Evolutionary conservation across 108 stramenopile species (phyloP).

Genomic region (Skeletonema costatum): DNA sequence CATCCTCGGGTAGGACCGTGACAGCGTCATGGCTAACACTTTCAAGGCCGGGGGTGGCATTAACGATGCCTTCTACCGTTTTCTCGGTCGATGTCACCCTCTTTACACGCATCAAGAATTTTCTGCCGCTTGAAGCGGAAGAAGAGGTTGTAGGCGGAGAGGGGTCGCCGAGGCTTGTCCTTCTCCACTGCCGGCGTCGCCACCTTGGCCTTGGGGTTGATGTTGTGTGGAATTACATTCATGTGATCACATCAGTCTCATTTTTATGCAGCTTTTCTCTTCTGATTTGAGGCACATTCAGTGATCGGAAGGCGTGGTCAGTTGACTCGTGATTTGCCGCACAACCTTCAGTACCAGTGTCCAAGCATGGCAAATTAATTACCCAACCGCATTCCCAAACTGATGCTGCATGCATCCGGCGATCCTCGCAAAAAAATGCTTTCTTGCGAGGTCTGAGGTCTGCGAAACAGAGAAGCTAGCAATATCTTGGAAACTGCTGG

Average conservation of each 20-base stretch:
- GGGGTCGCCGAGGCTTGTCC: neutral
- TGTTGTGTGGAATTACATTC: neutral
- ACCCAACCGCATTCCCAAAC: no score
- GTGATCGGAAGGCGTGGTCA: no score
- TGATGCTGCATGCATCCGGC: no score
- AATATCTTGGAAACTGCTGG: no score
- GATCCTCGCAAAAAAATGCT: no score
- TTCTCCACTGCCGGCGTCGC: neutral
- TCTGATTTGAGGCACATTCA: no score
- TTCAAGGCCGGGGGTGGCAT: neutral
- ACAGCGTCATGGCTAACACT: neutral
- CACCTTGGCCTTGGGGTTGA: neutral
- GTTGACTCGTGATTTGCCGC: no score
- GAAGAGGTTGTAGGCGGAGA: constrained; percentile 9
- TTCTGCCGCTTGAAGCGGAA: constrained; percentile 3
- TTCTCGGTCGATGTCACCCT: neutral
- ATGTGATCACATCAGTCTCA: neutral
- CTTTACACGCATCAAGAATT: neutral
- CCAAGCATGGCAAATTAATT: no score
- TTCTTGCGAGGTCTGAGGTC: no score
- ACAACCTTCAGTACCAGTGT: no score
- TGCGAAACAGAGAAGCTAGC: no score
- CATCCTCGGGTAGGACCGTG: neutral
- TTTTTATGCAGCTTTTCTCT: no score
- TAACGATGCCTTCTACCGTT: neutral